These are phyloP conservation scores for Pythium rhizo-oryzae DNA, from an alignment of 352 stramenopile genomes.

Conservation along the genomic window DNA sequence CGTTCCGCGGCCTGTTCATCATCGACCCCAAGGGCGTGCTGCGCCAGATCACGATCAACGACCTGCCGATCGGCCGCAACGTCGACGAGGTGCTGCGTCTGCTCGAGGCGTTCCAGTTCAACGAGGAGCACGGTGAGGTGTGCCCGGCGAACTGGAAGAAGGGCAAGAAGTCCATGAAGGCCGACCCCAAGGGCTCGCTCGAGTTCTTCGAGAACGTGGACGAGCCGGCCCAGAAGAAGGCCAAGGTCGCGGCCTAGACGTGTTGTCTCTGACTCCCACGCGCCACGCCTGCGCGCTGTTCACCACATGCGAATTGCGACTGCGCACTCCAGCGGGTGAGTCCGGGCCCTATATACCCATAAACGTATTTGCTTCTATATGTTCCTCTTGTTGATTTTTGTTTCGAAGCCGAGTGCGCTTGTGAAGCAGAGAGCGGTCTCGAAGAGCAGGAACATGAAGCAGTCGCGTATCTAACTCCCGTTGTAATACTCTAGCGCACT, in stretches of 20 bases:
- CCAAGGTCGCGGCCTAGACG: conserved; percentile 16
- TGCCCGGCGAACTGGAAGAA: conserved; percentile 94
- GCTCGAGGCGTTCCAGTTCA: conserved; percentile 93
- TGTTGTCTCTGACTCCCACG: too few relatives aligned
- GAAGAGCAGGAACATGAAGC: too few relatives aligned
- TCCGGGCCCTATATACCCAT: background rate
- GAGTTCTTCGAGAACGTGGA: conserved; percentile 68
- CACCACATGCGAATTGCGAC: background rate
- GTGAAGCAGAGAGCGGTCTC: too few relatives aligned
- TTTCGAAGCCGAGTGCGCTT: too few relatives aligned
- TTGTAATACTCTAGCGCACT: too few relatives aligned
- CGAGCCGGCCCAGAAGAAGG: conserved; percentile 32
- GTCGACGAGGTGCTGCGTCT: conserved; percentile 92
- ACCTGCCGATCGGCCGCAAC: conserved; percentile 87
- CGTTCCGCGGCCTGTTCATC: conserved; percentile 91
- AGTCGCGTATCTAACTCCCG: too few relatives aligned
- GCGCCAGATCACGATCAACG: conserved; percentile 88
- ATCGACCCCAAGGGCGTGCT: conserved; percentile 87
- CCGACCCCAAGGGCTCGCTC: conserved; percentile 73
- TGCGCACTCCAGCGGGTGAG: background rate
- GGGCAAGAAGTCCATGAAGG: conserved; percentile 86
- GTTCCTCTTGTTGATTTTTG: too few relatives aligned
- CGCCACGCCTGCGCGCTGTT: too few relatives aligned
- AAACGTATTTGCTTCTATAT: background rate
- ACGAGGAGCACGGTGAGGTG: conserved; percentile 90